Base-by-base conservation (phyloP, 305 asterid genomes). In the Striga hermonthica region DNA sequence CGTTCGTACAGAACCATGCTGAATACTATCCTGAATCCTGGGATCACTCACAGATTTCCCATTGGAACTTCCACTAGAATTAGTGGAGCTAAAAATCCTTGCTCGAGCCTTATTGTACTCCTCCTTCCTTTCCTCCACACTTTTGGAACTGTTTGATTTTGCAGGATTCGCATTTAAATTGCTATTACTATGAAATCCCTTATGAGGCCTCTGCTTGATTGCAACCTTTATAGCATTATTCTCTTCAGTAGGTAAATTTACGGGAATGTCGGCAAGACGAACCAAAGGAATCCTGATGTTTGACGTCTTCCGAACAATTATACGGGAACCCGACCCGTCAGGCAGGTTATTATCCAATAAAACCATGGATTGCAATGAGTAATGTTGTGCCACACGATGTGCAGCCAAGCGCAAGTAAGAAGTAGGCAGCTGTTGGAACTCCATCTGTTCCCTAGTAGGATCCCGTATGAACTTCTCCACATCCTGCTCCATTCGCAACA, bases 341-440 rank as follows among this genome's bases (percentile, higher is more conserved):
- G 95, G 95, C 60, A 88, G 71, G 75, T 79, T 88, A 76, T 87
- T 89, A 69, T 94, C 98, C 88, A 88, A 47, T 75, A 88, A 80
- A 80, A 94, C 98, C 98, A 91, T 91, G 60, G 99, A 94, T 56
- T 85, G 95, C 72, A 94, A 84, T 15, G 91, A 91, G 73, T 94
- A 94, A 78, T 94, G 99, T 60, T 94, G 98, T 16, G 99, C 98
- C 49, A 94, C 95, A 55, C 99, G 98, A 81, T 94, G 99, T 64
- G 98, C 99, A 67, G 99, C 99, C 85, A 94, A 78, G 4, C 99
- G 92, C 74, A 91, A 79, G 81, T 94, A 94, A 49, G 99, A 94
- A 74, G 98, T 94, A 52, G 99, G 99, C 68, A 94, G 82, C 78
- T 88, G 97, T 62, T 88, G 89, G 76, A 94, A 94, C 75, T 94